A percentile compares a stretch with the other conserved stretches of the same genome.
Evolutionary conservation across 2,329 filamentous ascomycete genomes (phyloP).

Genomic region (Hypocrella siamensis): DNA sequence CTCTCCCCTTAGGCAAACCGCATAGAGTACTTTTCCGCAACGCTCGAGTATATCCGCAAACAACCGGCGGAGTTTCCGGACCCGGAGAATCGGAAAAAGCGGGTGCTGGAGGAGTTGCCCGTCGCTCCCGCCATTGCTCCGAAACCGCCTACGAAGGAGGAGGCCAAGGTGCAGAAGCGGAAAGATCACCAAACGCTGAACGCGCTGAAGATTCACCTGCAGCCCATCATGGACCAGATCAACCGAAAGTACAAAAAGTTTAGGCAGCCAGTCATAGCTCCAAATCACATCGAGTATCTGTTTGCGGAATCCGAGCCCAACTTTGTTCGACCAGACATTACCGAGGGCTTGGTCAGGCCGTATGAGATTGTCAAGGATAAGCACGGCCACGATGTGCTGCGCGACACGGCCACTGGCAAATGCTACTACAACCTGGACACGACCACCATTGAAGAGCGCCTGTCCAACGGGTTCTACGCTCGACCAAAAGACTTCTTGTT

Average conservation of each 20-base stretch:
- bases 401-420: conserved; percentile 61
- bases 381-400: conserved; percentile 60
- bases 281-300: conserved; percentile 61
- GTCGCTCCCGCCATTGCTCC: conserved; percentile 59
- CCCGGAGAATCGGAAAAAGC: conserved; percentile 70
- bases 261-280: conserved; percentile 62
- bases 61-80: conserved; percentile 78
- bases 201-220: conserved; percentile 71
- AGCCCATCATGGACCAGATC: conserved; percentile 95
- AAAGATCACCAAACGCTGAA: conserved; percentile 75
- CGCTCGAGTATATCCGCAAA: conserved; percentile 64
- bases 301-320: conserved; percentile 71
- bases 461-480: conserved; percentile 93
- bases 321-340: conserved; percentile 43
- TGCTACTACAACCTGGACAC: conserved; percentile 94
- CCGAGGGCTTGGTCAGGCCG: conserved; percentile 44
- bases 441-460: conserved; percentile 82
- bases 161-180: conserved; percentile 66
- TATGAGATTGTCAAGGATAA: conserved; percentile 70
- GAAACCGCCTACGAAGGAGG: conserved; percentile 55
- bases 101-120: conserved; percentile 62
- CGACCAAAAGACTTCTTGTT: conserved; percentile 77
- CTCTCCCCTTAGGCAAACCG: conserved; percentile 36
- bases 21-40: conserved; percentile 61
- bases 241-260: conserved; percentile 83